Evolutionary conservation across 345 rosid genomes (phyloP), one percentile per base, ranked within the genome.

Genomic region (Camelina neglecta): DNA sequence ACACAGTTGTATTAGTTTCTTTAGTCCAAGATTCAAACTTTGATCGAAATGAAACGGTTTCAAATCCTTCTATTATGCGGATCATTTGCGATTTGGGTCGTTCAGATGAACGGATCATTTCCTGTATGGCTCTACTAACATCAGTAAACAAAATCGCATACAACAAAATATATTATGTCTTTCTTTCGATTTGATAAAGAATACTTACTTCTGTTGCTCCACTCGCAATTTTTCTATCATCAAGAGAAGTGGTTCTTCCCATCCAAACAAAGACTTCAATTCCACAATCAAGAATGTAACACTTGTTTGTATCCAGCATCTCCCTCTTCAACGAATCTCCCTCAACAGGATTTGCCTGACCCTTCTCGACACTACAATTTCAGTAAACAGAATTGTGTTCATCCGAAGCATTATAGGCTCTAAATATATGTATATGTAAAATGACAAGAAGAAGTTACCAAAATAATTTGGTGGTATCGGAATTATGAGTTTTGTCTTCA

Each of bases 41-140:
- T 3, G 90, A 95, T 69, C 91, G 83, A 74, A 95, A 95, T 78
- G 83, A 68, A 69, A 95, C 96, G 0, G 99, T 88, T 84, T 95
- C 99, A 83, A 95, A 95, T 68, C 98, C 99, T 82, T 92, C 99
- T 60, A 95, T 95, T 68, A 92, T 83, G 54, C 96, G 91, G 73
- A 95, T 83, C 67, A 95, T 80, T 71, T 83, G 97, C 38, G 93
- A 83, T 72, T 88, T 87, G 7, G 91, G 83, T 47, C 90, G 76
- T 56, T 85, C 90, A 57, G 88, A 84, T 61, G 75, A 72, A 36
- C 67, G 84, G 49, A 90, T 79, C 73, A 95, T 73, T 79, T 90
- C 99, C 99, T 95, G 88, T 60, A 75, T 73, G 75, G 24, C 42
- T 41, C 62, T 71, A 38, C 66, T 23, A 72, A 72, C 59, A 78